phyloP scores from a whole-genome alignment of 352 stramenopile genomes.

The Phytophthora ramorum region DNA sequence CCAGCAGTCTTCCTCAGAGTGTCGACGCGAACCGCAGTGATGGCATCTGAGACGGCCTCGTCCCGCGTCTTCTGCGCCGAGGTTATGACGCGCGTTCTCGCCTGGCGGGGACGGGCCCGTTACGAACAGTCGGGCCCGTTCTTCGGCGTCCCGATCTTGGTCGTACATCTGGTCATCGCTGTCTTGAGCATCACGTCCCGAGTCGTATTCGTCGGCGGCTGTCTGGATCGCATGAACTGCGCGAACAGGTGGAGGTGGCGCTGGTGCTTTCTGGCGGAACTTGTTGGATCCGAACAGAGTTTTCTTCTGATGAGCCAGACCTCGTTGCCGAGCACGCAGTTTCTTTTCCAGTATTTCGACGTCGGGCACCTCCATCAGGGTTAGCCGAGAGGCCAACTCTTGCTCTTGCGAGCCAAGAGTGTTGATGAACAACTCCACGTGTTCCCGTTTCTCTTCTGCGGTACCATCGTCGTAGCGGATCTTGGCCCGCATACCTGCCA shows the following conservation, averaged over 20 bases:
- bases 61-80: too few species aligned
- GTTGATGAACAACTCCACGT: slow-evolving; percentile 20
- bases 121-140: slow-evolving; percentile 1
- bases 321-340: slow-evolving; percentile 10
- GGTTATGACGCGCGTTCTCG: too few species aligned
- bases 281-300: slow-evolving; percentile 6
- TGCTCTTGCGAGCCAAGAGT: background rate
- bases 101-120: too few species aligned
- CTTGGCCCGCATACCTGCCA: slow-evolving; percentile 2
- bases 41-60: background rate
- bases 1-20: background rate
- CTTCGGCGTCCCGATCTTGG: slow-evolving; percentile 10
- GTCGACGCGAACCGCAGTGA: too few species aligned
- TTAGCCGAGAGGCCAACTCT: slow-evolving; percentile 1
- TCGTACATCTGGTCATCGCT: slow-evolving; percentile 9
- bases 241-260: background rate
- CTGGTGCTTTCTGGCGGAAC: slow-evolving; percentile 11
- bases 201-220: background rate
- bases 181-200: background rate
- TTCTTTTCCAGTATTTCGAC: slow-evolving; percentile 4
- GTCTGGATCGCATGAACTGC: slow-evolving; percentile 8
- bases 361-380: slow-evolving; percentile 6
- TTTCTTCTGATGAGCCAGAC: slow-evolving; percentile 2
- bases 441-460: slow-evolving; percentile 1
- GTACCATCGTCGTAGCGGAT: slow-evolving; percentile 2